A percentile compares a stretch with the other conserved stretches of the same genome.
These are phyloP conservation scores for Leccinum disarticulatum DNA, from an alignment of 768 basidiomycete species.

Conservation along the genomic window DNA sequence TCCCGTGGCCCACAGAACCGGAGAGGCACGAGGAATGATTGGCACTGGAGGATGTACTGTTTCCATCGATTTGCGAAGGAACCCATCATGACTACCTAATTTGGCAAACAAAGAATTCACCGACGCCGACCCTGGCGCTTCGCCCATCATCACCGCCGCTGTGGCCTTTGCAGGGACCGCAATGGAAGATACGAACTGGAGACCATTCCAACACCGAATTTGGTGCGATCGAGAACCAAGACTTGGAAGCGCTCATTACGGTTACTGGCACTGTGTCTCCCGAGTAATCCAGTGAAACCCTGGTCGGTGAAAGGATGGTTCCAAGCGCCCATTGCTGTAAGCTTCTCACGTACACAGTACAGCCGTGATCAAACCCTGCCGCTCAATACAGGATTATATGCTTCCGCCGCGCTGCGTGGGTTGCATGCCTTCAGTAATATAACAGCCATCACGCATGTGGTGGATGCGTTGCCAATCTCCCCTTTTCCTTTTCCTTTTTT, in stretches of 20 bases:
- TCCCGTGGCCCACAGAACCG: background rate
- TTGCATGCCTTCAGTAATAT: background rate
- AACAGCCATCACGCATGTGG: background rate
- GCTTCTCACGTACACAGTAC: background rate
- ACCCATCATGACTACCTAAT: background rate
- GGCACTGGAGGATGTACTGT: background rate
- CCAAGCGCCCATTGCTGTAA: background rate
- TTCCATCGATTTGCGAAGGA: background rate
- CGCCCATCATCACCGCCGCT: background rate
- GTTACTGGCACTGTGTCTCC: background rate
- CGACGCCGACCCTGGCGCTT: background rate
- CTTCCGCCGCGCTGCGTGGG: background rate
- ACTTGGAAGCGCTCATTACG: background rate
- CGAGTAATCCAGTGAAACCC: background rate
- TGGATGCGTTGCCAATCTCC: background rate
- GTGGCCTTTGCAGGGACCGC: background rate
- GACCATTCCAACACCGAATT: background rate
- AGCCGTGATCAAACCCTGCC: background rate
- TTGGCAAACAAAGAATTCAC: too few species aligned
- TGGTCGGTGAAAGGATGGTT: background rate
- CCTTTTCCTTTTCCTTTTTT: background rate
- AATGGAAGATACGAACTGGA: background rate
- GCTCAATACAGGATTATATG: background rate
- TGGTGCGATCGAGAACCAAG: background rate
- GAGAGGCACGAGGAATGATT: background rate